Percentiles rank a stretch among this genome's conserved stretches.
phyloP scores from a whole-genome alignment of 1,139 yeast genomes.

The Diutina pseudorugosa region DNA sequence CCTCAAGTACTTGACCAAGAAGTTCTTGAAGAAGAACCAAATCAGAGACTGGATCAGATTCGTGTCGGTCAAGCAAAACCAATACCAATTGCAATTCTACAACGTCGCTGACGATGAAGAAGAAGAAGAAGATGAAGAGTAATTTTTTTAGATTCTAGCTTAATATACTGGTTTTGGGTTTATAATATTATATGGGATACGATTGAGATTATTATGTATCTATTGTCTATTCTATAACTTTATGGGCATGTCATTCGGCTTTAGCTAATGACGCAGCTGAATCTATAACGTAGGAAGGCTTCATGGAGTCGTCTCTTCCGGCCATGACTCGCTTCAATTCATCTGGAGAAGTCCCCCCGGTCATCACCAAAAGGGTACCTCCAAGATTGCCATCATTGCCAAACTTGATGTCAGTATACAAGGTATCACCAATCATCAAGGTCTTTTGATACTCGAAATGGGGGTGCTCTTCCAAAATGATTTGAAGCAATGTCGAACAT shows the following conservation, averaged over 20 bases:
- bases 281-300: conserved; percentile 1
- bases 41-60: conserved; percentile 99
- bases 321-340: background rate
- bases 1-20: conserved; percentile 98
- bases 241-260: background rate
- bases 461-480: conserved; percentile 18
- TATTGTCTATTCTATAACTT: background rate
- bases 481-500: conserved; percentile 10
- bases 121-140: conserved; percentile 66
- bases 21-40: conserved; percentile 99
- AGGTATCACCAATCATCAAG: conserved; percentile 32
- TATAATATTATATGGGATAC: background rate
- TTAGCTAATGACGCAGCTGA: background rate
- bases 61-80: conserved; percentile 91
- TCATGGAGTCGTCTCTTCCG: background rate
- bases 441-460: conserved; percentile 18
- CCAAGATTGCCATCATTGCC: conserved; percentile 27
- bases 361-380: conserved; percentile 12
- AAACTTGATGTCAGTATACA: conserved; percentile 31
- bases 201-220: background rate
- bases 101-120: conserved; percentile 94
- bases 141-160: conserved; percentile 13
- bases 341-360: background rate
- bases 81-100: conserved; percentile 98
- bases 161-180: conserved; percentile 1